Evolutionary conservation across 2,329 filamentous ascomycete genomes (phyloP), one percentile per base, ranked within the genome.

Genomic region (Periconia sp.): DNA sequence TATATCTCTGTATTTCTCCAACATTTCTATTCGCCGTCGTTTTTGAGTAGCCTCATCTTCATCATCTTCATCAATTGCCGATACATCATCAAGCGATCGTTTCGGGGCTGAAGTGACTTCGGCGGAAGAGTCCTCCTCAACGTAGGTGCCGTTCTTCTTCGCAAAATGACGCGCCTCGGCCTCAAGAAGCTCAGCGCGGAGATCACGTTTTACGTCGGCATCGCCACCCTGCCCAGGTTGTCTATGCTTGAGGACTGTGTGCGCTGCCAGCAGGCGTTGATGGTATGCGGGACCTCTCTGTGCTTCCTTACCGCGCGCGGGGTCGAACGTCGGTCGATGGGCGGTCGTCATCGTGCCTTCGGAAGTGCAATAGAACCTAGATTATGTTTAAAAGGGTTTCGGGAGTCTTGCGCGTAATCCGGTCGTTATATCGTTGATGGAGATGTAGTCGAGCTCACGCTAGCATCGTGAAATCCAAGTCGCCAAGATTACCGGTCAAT

Each of bases 221-320:
- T 85, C 86, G 54, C 89, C 89, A 59, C 94, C 94, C 75, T 99
- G 94, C 31, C 91, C 92, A n/a, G 87, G 80, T 75, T 94, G 83
- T 48, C 86, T 84, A 55, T 56, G 50, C 75, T 99, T 99, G 66
- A 99, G 85, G 53, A 89, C 86, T 10, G 89, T 97, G 71, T 99
- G 88, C 22, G 94, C 94, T 23, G 94, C 92, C 11, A 96, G 85
- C 12, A 97, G 87, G 60, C 94, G 88, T 73, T 97, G 92, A 69
- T 99, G 94, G 77, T 96, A 97, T 59, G 91, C 92, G 36, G 90
- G 89, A 34, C 94, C 94, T 63, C 91, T 87, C 47, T 91, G 87
- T 62, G 92, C 90, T 73, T 99, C 94, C 79, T 96, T 96, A 69
- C 94, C 94, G 68, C 87, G 85, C 81, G 92, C 89, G 54, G 94